Evolutionary conservation across 1,284 basidiomycete genomes (phyloP).

Genomic region (Tylopilus sp.): DNA sequence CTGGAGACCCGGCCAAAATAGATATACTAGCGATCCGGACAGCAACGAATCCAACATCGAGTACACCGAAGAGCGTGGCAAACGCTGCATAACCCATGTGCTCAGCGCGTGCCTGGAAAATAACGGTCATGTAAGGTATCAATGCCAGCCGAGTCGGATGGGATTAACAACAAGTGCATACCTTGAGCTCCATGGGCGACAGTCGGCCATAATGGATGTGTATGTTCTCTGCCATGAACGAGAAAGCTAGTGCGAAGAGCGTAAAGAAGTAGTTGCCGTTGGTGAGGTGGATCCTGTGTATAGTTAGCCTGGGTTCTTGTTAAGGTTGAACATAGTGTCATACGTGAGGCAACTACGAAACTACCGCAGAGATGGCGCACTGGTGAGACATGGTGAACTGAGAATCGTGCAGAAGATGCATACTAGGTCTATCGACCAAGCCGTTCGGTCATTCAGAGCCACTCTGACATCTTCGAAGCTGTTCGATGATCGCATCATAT

Average conservation of each 20-base stretch:
- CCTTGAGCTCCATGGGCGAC: conserved; percentile 36
- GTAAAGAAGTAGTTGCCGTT: conserved; percentile 20
- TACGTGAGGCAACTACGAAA: conserved; percentile 39
- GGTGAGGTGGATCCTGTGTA: conserved; percentile 37
- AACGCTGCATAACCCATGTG: conserved; percentile 26
- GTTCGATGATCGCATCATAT: conserved; percentile 8
- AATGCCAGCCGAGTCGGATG: not conserved
- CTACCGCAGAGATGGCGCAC: conserved; percentile 14
- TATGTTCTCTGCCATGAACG: conserved; percentile 35
- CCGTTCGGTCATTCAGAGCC: conserved; percentile 23
- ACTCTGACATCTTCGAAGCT: conserved; percentile 34
- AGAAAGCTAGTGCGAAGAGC: conserved; percentile 22
- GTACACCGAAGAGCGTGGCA: conserved; percentile 28
- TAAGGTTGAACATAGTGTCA: not conserved
- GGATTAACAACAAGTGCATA: conserved; percentile 1
- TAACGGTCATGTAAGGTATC: not conserved
- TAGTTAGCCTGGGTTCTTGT: conserved; percentile 8
- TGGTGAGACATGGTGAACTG: not conserved
- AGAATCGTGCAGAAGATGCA: conserved; percentile 1
- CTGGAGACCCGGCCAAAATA: conserved; percentile 24
- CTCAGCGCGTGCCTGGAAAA: conserved; percentile 23
- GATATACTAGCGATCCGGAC: conserved; percentile 27
- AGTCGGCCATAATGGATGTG: conserved; percentile 35
- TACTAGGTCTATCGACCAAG: conserved; percentile 34
- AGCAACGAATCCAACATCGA: conserved; percentile 31